A percentile compares a stretch with the other conserved stretches of the same genome.
phyloP scores from a whole-genome alignment of 129 eudicot species.

The Saussurea involucrata region DNA sequence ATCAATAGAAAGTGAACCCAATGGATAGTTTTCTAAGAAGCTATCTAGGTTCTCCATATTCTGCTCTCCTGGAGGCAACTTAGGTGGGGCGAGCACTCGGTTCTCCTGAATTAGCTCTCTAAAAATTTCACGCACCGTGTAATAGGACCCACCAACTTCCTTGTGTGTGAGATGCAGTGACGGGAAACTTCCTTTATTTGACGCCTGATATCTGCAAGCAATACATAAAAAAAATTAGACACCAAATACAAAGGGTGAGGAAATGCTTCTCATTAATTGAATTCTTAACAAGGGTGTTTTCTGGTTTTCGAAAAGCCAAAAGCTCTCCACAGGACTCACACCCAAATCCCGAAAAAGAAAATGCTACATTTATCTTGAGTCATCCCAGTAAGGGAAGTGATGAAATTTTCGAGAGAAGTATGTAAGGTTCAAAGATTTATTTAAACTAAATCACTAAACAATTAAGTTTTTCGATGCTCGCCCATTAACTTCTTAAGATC shows the following conservation, averaged over 20 bases:
- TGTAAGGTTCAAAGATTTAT: not conserved
- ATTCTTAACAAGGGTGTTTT: not conserved
- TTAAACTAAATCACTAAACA: not conserved
- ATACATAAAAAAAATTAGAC: not conserved
- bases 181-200: slow-evolving; percentile 78
- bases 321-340: too few relatives aligned
- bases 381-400: not conserved
- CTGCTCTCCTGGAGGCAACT: slow-evolving; percentile 44
- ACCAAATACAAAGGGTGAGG: not conserved
- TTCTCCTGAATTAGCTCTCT: slow-evolving; percentile 92
- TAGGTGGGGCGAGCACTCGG: slow-evolving; percentile 82
- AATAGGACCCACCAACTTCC: slow-evolving; percentile 97
- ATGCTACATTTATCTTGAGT: not conserved
- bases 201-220: slow-evolving; percentile 65
- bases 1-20: slow-evolving; percentile 61
- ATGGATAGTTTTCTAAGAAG: slow-evolving; percentile 48
- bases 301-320: too few relatives aligned
- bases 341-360: too few relatives aligned
- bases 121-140: slow-evolving; percentile 82
- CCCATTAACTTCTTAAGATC: too few relatives aligned
- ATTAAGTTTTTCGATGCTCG: not conserved
- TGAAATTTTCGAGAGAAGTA: not conserved
- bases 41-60: slow-evolving; percentile 22
- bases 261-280: not conserved
- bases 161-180: slow-evolving; percentile 77